Conservation (phyloP, 768 basidiomycete genomes). For the Kwoniella sp. region DNA sequence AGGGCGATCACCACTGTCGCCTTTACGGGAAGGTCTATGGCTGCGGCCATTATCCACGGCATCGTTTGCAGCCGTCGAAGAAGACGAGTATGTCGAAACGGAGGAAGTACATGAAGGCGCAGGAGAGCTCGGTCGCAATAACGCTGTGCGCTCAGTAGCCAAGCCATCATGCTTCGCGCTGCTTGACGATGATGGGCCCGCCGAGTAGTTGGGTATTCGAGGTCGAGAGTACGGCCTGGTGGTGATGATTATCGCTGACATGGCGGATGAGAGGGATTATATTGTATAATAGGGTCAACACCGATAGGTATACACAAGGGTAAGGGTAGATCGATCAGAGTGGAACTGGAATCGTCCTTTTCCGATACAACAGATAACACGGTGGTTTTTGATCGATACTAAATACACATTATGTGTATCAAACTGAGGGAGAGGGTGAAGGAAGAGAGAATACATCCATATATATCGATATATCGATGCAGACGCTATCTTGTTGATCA, state of each 20-base stretch:
- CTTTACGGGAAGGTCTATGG: too few relatives aligned
- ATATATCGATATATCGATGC: too few relatives aligned
- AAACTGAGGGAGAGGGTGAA: too few relatives aligned
- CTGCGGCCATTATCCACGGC: neutral
- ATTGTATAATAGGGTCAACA: too few relatives aligned
- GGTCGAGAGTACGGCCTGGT: conserved; percentile 9
- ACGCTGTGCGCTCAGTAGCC: conserved; percentile 8
- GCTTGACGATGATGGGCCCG: neutral
- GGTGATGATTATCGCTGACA: conserved; percentile 46
- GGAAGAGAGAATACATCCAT: too few relatives aligned
- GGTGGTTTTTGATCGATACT: too few relatives aligned
- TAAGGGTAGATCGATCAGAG: too few relatives aligned
- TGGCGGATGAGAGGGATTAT: conserved; percentile 8
- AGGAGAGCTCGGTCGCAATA: neutral
- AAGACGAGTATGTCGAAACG: neutral
- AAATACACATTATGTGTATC: too few relatives aligned
- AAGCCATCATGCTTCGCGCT: neutral
- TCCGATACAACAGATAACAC: too few relatives aligned
- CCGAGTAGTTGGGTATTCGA: neutral
- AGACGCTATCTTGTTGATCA: too few relatives aligned
- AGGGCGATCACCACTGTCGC: neutral
- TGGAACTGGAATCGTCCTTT: too few relatives aligned
- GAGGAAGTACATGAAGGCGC: conserved; percentile 1
- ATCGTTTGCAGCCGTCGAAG: neutral
- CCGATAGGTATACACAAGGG: too few relatives aligned